phyloP scores from a whole-genome alignment of 805 yeast genomes.

The Priceomyces fermenticarens region DNA sequence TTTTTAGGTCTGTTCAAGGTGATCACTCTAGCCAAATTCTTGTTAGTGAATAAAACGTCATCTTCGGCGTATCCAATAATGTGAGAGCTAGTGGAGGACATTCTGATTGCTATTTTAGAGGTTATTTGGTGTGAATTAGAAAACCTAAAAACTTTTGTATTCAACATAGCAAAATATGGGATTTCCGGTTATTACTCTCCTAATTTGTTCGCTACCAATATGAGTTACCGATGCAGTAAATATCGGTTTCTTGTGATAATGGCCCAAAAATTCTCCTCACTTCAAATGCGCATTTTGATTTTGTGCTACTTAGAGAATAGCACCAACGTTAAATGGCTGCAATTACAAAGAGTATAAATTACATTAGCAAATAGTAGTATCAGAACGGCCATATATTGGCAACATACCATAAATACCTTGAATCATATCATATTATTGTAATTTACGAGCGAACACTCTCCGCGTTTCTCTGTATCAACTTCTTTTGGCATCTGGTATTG shows the following conservation, averaged over 20 bases:
- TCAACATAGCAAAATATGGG: conserved; percentile 1
- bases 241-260: conserved; percentile 6
- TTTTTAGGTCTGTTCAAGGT: conserved; percentile 78
- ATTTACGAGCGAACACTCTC: conserved; percentile 29
- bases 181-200: background rate
- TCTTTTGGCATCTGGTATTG: conserved; percentile 33
- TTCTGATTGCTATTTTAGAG: conserved; percentile 2
- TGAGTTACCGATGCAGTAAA: background rate
- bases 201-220: background rate
- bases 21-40: conserved; percentile 67
- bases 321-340: too few species aligned
- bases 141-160: background rate
- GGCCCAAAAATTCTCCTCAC: conserved; percentile 11
- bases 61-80: conserved; percentile 26
- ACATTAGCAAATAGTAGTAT: background rate
- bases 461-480: conserved; percentile 20
- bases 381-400: background rate
- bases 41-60: conserved; percentile 63
- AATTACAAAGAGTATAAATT: background rate
- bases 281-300: background rate
- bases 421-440: conserved; percentile 14
- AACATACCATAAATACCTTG: background rate
- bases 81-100: conserved; percentile 7
- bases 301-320: conserved; percentile 4
- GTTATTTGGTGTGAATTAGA: background rate